Evolutionary conservation across 805 yeast species (phyloP), one percentile per base, ranked within the genome.

Genomic region (Yamadazyma akitaensis): DNA sequence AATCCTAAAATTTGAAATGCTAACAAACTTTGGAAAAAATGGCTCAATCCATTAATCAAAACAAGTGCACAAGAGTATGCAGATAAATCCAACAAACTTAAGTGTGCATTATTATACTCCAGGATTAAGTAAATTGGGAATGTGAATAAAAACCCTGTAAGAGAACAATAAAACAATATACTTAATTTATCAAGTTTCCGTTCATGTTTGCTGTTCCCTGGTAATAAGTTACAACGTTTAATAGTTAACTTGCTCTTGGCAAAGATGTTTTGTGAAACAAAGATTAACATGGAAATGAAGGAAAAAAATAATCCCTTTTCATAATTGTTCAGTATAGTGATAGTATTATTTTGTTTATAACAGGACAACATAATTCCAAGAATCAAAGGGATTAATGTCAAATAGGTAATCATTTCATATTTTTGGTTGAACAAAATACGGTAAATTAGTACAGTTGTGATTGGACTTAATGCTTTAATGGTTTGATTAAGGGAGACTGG

Each of bases 401-500:
- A 52, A 60, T 92, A 92, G 2, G 97, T 90, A 57, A 78, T 73
- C 9, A 57, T 42, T 44, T 75, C 74, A 72, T 87, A 92, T 39
- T 70, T 66, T 40, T 72, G 77, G 26, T 76, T 71, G 60, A 84
- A 85, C 33, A 84, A 45, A 11, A 82, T 50, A 53, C 86, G 74
- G 67, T 90, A 90, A 37, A 88, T 87, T 26, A 81, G 64, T 11
- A 94, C 97, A 0, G 98, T 92, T 41, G 88, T 79, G 21, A 92
- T 72, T 2, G 99, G 99, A 28, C 96, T 84, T 33, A 92, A 71
- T 1, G 97, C 94, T 68, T 94, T 94, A 56, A 92, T 83, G 8
- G 97, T 90, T 64, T 92, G 97, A 17, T 94, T 97, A 53, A 91
- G 69, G 5, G 97, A 87, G n/a, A 94, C 97, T 0, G 97, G 97